Evolutionary conservation across 2,329 filamentous ascomycete species (phyloP).

Genomic region (Gnomoniopsis sp.): DNA sequence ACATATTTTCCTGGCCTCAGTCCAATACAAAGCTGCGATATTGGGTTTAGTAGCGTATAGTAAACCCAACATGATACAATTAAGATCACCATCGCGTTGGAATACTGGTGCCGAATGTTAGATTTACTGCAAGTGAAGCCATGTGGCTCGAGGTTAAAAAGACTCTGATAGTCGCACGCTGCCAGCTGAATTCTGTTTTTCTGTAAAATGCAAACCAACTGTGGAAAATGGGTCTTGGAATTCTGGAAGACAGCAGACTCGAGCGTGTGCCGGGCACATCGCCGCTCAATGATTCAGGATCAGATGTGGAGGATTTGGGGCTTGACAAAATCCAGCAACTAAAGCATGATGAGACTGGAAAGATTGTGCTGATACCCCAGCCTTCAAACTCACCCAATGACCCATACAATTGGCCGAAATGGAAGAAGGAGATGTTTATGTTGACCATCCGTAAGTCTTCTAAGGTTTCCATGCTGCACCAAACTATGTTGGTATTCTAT

Average conservation of each 20-base stretch:
- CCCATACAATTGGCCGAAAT: constrained; percentile 42
- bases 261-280: constrained; percentile 27
- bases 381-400: constrained; percentile 45
- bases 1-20: background rate
- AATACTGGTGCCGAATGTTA: too few relatives aligned
- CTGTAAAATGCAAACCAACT: background rate
- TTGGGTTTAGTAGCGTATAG: background rate
- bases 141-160: background rate
- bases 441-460: constrained; percentile 28
- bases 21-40: background rate
- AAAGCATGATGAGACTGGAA: constrained; percentile 25
- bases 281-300: constrained; percentile 23
- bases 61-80: background rate
- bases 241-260: constrained; percentile 23
- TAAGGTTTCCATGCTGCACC: too few relatives aligned
- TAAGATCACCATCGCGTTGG: background rate
- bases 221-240: constrained; percentile 23
- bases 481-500: too few relatives aligned
- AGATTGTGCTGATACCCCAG: constrained; percentile 47
- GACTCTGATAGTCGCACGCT: too few relatives aligned
- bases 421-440: constrained; percentile 32
- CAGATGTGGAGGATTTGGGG: constrained; percentile 16
- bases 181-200: background rate
- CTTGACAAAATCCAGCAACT: constrained; percentile 19
- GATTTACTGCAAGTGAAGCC: too few relatives aligned